A percentile compares a stretch with the other conserved stretches of the same genome.
Conservation (phyloP, 2,329 filamentous ascomycete genomes). For the Fusarium acutatum region DNA sequence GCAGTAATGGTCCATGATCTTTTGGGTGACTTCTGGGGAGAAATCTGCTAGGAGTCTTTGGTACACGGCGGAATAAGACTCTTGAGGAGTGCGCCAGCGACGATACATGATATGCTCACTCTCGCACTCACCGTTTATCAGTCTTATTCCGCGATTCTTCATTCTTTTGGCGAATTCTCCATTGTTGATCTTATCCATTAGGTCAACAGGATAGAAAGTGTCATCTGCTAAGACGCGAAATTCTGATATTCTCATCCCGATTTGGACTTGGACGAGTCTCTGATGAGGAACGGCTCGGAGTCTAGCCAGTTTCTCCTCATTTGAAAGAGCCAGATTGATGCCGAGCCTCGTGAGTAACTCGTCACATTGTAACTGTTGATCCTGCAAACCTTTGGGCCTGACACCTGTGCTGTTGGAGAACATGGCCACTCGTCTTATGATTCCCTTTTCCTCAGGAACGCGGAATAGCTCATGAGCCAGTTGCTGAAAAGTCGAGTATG, state of each 20-base stretch:
- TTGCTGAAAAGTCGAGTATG: background rate
- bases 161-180: background rate
- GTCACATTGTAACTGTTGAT: background rate
- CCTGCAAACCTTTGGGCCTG: background rate
- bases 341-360: background rate
- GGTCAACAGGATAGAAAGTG: background rate
- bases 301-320: background rate
- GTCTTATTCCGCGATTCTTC: background rate
- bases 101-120: background rate
- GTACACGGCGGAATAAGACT: background rate
- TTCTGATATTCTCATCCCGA: background rate
- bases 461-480: background rate
- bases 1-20: background rate
- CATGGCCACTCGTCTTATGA: background rate
- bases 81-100: background rate
- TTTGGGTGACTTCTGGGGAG: background rate
- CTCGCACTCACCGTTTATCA: background rate
- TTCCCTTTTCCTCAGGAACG: background rate
- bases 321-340: rapidly evolving
- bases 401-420: background rate
- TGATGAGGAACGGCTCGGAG: background rate
- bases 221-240: background rate
- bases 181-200: background rate
- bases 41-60: background rate
- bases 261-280: background rate